phyloP scores from a whole-genome alignment of 164 flowering plant species.

The Vitis cinerea region DNA sequence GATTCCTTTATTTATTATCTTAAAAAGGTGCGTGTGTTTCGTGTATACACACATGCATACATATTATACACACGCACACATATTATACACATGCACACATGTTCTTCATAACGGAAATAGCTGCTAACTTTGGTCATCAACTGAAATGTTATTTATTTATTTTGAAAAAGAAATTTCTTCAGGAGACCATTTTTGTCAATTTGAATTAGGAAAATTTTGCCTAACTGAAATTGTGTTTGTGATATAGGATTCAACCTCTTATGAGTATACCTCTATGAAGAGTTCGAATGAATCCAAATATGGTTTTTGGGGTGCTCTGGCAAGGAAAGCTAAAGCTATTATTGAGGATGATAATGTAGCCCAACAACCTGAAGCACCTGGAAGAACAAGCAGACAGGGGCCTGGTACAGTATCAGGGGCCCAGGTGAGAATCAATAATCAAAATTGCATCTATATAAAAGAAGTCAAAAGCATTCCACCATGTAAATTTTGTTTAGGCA shows the following conservation, averaged over 20 bases:
- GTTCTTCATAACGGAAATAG: no score
- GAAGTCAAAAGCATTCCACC: no score
- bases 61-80: no score
- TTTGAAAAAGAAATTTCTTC: no score
- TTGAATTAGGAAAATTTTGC: not conserved
- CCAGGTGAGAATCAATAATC: constrained; percentile 21
- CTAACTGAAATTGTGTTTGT: not conserved
- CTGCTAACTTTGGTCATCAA: no score
- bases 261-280: constrained; percentile 33
- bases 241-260: constrained; percentile 26
- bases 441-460: constrained; percentile 1
- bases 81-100: no score
- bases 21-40: no score
- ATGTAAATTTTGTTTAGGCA: no score
- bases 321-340: constrained; percentile 56
- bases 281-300: constrained; percentile 34
- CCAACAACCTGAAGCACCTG: constrained; percentile 18
- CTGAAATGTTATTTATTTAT: no score
- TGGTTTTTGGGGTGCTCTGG: constrained; percentile 56
- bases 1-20: no score
- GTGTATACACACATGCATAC: no score
- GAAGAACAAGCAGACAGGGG: constrained; percentile 10
- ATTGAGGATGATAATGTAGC: constrained; percentile 40
- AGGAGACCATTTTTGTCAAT: not conserved
- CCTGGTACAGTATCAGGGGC: constrained; percentile 14